Percentiles rank a stretch among this genome's conserved stretches.
phyloP scores from a whole-genome alignment of 148 eudicot species.

The Oxyria digyna region DNA sequence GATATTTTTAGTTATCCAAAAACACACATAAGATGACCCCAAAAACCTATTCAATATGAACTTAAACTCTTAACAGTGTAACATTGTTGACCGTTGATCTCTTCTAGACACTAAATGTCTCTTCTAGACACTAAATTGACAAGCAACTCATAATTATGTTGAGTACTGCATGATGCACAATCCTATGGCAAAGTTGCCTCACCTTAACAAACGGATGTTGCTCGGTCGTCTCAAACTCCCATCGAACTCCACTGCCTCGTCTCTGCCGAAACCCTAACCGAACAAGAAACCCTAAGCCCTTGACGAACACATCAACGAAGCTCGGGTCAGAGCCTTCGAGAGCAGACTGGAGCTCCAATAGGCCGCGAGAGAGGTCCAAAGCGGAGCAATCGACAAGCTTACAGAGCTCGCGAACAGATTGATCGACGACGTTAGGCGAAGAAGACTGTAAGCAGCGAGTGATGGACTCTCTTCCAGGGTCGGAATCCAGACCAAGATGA shows the following conservation, averaged over 20 bases:
- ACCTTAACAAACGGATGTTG: conserved; percentile 81
- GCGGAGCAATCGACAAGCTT: conserved; percentile 47
- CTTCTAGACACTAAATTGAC: background rate
- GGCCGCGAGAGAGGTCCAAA: conserved; percentile 29
- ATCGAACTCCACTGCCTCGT: conserved; percentile 11
- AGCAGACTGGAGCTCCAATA: conserved; percentile 61
- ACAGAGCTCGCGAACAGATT: conserved; percentile 68
- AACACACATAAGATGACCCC: background rate
- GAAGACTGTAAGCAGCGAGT: conserved; percentile 51
- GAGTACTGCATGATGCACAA: background rate
- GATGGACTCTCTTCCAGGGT: conserved; percentile 40
- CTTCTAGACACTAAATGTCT: background rate
- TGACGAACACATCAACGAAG: conserved; percentile 49
- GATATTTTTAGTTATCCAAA: background rate
- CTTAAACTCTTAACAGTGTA: background rate
- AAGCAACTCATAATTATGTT: background rate
- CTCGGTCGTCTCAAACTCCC: conserved; percentile 19
- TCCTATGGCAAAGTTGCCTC: background rate
- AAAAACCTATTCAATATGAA: background rate
- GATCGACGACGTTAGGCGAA: conserved; percentile 73
- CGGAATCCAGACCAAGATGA: conserved; percentile 24
- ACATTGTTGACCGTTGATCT: background rate
- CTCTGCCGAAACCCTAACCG: conserved; percentile 38
- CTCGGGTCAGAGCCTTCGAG: conserved; percentile 51
- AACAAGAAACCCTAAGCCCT: conserved; percentile 62